Percentiles rank a stretch among this genome's conserved stretches.
Evolutionary conservation across 1,284 basidiomycete genomes (phyloP).

Genomic region (Tilletia caries): DNA sequence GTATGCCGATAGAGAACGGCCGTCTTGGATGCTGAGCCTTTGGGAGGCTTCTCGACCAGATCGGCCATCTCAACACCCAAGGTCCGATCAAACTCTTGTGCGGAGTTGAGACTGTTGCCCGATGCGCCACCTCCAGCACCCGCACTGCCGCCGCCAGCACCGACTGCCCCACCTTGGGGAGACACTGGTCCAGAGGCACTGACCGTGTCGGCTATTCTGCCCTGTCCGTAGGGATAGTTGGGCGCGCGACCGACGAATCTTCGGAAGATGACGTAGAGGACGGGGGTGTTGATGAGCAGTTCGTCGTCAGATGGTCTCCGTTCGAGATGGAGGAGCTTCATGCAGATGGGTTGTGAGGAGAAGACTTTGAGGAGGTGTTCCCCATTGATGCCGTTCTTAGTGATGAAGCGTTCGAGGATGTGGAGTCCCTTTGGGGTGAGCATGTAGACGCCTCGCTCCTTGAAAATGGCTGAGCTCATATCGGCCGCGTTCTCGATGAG

Average conservation of each 20-base stretch:
- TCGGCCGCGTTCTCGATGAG: conserved; percentile 95
- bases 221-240: conserved; percentile 20
- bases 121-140: conserved; percentile 47
- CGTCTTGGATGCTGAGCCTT: conserved; percentile 19
- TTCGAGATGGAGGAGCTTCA: conserved; percentile 96
- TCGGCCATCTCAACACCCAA: conserved; percentile 61
- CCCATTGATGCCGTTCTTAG: conserved; percentile 91
- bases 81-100: conserved; percentile 55
- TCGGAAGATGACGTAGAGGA: conserved; percentile 90
- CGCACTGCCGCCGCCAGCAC: background rate
- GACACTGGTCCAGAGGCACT: too few species aligned
- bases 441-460: conserved; percentile 92
- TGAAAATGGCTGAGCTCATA: conserved; percentile 80
- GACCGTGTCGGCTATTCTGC: background rate
- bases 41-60: conserved; percentile 61
- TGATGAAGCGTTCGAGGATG: conserved; percentile 97
- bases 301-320: conserved; percentile 89
- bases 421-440: conserved; percentile 97
- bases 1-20: conserved; percentile 63
- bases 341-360: conserved; percentile 88
- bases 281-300: conserved; percentile 88
- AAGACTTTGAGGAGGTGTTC: conserved; percentile 89
- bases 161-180: background rate
- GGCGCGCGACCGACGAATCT: conserved; percentile 75
- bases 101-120: conserved; percentile 29